Evolutionary conservation across 148 eudicot species (phyloP), one percentile per base, ranked within the genome.

Genomic region (Bassia scoparia): DNA sequence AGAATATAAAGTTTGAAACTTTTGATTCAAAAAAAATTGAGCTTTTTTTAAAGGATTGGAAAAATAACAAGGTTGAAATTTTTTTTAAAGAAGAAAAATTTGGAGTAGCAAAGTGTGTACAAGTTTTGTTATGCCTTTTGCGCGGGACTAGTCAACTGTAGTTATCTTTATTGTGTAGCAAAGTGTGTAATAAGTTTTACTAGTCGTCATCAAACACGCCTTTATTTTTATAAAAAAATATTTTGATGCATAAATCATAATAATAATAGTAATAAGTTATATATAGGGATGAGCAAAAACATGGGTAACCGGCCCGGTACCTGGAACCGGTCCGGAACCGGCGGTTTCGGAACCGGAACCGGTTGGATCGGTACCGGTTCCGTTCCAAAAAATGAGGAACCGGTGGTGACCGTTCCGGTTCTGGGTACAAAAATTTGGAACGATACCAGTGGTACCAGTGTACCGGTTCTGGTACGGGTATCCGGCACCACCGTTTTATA

Each of bases 191-290:
- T 58, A 63, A 62, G 26, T 21, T 31, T 49, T 67, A 49, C 15
- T 24, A 14, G 61, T 34, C 13, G 30, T 34, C 49, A 74, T 37
- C 23, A 53, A 74, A 74, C 77, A 74, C 77, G 77, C 37, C 70
- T 74, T 24, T 34, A 31, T n/a, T n/a, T 23, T 35, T 0, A 7
- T 1, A n/a, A 8, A 17, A 15, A 9, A 9, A 24, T 26, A 2
- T 56, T 38, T 37, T 41, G 8, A 41, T 41, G 46, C 46, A 41
- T 41, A 14, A 8, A 41, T 4, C 9, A 5, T 37, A 37, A 37
- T 41, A 41, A 14, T 41, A 41, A 41, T 41, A 41, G n/a, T n/a
- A n/a, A n/a, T n/a, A n/a, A n/a, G n/a, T n/a, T n/a, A n/a, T n/a
- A n/a, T n/a, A n/a, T n/a, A n/a, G n/a, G n/a, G n/a, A n/a, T n/a